phyloP scores from a whole-genome alignment of 129 eudicot species.

The Apium graveolens region DNA sequence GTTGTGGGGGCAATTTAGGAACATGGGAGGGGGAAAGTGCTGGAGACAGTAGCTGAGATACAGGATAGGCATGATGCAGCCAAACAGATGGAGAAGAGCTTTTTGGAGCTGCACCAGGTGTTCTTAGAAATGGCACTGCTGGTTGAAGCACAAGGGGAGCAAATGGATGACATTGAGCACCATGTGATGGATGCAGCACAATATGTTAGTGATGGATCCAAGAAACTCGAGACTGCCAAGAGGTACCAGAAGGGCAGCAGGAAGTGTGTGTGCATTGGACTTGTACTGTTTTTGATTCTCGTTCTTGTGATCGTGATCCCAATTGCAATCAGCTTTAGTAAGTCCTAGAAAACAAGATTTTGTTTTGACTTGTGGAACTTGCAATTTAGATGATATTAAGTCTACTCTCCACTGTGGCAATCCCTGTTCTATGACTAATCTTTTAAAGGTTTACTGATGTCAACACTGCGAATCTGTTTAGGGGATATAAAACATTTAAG shows the following conservation, averaged over 20 bases:
- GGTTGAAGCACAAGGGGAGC: slow-evolving; percentile 97
- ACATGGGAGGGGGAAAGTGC: slow-evolving; percentile 37
- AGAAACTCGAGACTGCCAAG: slow-evolving; percentile 67
- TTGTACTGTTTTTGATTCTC: slow-evolving; percentile 50
- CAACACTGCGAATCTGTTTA: too few species aligned
- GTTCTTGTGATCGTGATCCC: slow-evolving; percentile 64
- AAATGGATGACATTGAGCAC: slow-evolving; percentile 93
- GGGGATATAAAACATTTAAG: slow-evolving; percentile 6
- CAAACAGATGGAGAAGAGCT: slow-evolving; percentile 73
- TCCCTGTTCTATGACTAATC: too few species aligned
- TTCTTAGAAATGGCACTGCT: slow-evolving; percentile 95
- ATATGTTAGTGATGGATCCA: slow-evolving; percentile 62
- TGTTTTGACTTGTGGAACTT: too few species aligned
- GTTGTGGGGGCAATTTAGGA: slow-evolving; percentile 27
- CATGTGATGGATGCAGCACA: slow-evolving; percentile 77
- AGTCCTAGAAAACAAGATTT: slow-evolving; percentile 19
- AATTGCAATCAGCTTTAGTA: slow-evolving; percentile 48
- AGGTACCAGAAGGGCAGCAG: slow-evolving; percentile 61
- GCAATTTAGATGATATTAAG: too few species aligned
- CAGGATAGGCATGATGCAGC: slow-evolving; percentile 90
- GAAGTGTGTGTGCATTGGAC: slow-evolving; percentile 73
- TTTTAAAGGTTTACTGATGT: too few species aligned
- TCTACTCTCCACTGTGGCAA: too few species aligned
- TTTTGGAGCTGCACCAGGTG: slow-evolving; percentile 91
- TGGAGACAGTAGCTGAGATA: slow-evolving; percentile 53